Evolutionary conservation across 768 basidiomycete genomes (phyloP), one percentile per base, ranked within the genome.

Genomic region (Tricholomella constricta): DNA sequence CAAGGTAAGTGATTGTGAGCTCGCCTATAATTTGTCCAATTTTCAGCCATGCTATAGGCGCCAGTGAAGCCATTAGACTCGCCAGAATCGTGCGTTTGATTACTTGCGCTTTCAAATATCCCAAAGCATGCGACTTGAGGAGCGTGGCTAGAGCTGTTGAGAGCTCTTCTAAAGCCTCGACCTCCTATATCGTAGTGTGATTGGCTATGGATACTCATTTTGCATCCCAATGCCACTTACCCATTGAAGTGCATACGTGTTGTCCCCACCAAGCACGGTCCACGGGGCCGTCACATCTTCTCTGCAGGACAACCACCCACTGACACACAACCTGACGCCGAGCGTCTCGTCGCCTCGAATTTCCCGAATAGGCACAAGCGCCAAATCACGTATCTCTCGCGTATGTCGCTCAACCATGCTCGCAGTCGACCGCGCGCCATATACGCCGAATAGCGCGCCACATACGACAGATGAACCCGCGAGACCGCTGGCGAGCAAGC

Each of bases 231-330:
- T 31, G 14, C n/a, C 20, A 38, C 78, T 40, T 53, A 82, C 82
- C 82, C 82, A 84, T 68, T 78, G 79, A 49, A 85, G 62, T 4
- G 81, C 82, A 59, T 75, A 80, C 0, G 81, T 82, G 54, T 83
- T 80, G 47, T 81, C 76, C 31, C 69, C 69, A 11, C 63, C 72
- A 55, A 81, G 79, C 2, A 82, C 65, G 2, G 69, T 74, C 83
- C 83, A 84, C 1, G 83, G 82, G 4, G 71, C 73, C 4, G 69
- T 72, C 20, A 83, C 77, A 57, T 83, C 81, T 6, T 72, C 70
- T 25, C 60, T 65, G 8, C 69, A 62, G 6, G 67, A 61, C 29
- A 83, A 60, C 82, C 83, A 85, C 6, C 82, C 82, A 52, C 79
- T 82, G 11, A 82, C 72, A 56, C 83, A 83, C 19, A 85, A 56